These are phyloP conservation scores for Schizothecium vesticola DNA, from an alignment of 495 filamentous ascomycete genomes.

Conservation along the genomic window DNA sequence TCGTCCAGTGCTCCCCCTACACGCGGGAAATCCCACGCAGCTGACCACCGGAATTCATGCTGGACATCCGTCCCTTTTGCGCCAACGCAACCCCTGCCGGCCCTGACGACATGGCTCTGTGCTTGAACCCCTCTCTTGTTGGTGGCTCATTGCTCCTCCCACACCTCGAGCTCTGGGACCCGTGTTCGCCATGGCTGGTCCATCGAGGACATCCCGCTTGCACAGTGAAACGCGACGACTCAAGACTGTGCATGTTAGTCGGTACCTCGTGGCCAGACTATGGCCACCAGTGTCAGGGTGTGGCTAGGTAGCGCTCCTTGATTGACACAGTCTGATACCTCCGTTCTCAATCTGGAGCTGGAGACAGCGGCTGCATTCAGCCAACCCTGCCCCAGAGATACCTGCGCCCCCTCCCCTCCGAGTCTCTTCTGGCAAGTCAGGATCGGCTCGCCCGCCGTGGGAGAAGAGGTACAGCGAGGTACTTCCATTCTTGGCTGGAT, in stretches of 20 bases:
- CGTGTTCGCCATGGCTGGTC: background rate
- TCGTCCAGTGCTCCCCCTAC: background rate
- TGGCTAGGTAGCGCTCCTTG: conserved; percentile 9
- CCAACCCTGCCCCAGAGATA: conserved; percentile 12
- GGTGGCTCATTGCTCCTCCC: conserved; percentile 10
- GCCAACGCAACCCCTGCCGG: conserved; percentile 8
- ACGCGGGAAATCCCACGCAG: background rate
- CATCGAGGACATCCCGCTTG: conserved; percentile 13
- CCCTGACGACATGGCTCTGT: conserved; percentile 21
- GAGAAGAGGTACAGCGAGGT: conserved; percentile 2
- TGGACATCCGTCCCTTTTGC: background rate
- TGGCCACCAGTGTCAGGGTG: conserved; percentile 1
- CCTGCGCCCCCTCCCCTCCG: conserved; percentile 13
- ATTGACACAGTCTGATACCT: conserved; percentile 12
- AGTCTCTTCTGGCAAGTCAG: conserved; percentile 14
- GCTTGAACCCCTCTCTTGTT: conserved; percentile 8
- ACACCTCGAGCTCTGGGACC: conserved; percentile 18
- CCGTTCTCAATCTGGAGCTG: conserved; percentile 4
- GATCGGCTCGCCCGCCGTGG: conserved; percentile 14
- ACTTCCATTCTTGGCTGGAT: background rate
- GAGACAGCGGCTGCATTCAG: conserved; percentile 21
- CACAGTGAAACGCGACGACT: conserved; percentile 5
- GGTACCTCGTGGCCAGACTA: conserved; percentile 5
- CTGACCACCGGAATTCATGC: background rate
- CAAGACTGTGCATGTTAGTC: conserved; percentile 3